A percentile compares a stretch with the other conserved stretches of the same genome.
These are phyloP conservation scores for Fragilariopsis cylindrus DNA, from an alignment of 108 stramenopile species.

Conservation along the genomic window DNA sequence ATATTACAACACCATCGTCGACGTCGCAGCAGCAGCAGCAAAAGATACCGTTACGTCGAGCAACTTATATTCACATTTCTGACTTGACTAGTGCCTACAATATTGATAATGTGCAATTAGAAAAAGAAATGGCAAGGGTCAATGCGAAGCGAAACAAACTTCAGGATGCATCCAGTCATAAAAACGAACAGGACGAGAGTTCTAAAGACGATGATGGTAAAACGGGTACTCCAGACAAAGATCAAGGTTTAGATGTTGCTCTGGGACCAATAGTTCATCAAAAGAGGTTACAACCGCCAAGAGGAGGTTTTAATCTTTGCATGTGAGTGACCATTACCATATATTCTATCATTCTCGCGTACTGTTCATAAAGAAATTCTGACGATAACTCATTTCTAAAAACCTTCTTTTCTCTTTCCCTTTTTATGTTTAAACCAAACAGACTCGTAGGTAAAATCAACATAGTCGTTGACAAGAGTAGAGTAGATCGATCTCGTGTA, in stretches of 20 bases:
- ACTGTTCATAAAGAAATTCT: not conserved
- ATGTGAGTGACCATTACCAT: conserved; percentile 57
- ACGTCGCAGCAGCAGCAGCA: conserved; percentile 1
- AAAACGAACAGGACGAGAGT: not conserved
- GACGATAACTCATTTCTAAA: not conserved
- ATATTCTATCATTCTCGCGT: not conserved
- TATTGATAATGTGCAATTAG: conserved; percentile 55
- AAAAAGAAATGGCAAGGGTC: conserved; percentile 54
- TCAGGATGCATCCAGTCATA: conserved; percentile 11
- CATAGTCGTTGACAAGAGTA: conserved; percentile 76
- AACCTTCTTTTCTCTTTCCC: not conserved
- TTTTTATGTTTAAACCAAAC: not conserved
- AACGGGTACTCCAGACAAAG: conserved; percentile 16
- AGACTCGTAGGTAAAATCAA: conserved; percentile 79
- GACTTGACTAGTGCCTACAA: conserved; percentile 61
- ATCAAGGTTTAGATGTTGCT: conserved; percentile 19
- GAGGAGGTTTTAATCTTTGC: conserved; percentile 83
- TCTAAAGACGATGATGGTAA: conserved; percentile 4
- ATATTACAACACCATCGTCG: conserved; percentile 2
- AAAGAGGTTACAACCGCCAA: conserved; percentile 71
- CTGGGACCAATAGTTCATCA: conserved; percentile 36
- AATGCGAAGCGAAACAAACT: conserved; percentile 31
- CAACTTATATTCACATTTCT: conserved; percentile 61
- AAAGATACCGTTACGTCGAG: conserved; percentile 45
- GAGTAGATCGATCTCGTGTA: conserved; percentile 79